phyloP scores from a whole-genome alignment of 371 early-diverging fungal genomes.

The Saksenaea vasiformis region DNA sequence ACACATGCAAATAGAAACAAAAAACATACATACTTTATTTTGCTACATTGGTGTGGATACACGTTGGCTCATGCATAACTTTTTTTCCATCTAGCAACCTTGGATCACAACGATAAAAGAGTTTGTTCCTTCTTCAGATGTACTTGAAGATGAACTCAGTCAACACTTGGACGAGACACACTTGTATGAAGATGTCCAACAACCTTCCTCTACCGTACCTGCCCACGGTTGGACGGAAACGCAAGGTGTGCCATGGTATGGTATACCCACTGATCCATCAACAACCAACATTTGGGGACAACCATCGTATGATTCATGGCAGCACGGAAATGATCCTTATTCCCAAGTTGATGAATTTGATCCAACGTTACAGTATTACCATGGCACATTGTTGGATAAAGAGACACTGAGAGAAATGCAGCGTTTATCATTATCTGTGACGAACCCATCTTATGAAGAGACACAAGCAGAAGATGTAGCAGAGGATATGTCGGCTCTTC shows the following conservation, averaged over 20 bases:
- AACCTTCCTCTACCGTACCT: background rate
- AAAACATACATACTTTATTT: background rate
- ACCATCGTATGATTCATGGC: background rate
- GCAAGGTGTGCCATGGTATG: constrained; percentile 3
- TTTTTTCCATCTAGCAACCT: background rate
- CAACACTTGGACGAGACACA: constrained; percentile 14
- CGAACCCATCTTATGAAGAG: constrained; percentile 40
- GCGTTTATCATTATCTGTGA: constrained; percentile 25
- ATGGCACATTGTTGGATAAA: constrained; percentile 38
- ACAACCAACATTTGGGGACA: constrained; percentile 13
- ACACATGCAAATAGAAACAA: background rate
- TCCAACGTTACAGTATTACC: constrained; percentile 47
- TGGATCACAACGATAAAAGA: background rate
- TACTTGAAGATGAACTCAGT: constrained; percentile 12
- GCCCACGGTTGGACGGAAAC: background rate
- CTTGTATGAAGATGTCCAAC: constrained; percentile 18
- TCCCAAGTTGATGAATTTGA: constrained; percentile 42
- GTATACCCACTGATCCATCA: background rate
- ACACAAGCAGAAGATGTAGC: constrained; percentile 38
- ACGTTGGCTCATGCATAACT: background rate
- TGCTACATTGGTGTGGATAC: background rate
- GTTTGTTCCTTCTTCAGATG: background rate
- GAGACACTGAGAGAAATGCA: constrained; percentile 44
- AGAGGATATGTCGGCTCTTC: constrained; percentile 58
- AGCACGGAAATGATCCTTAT: constrained; percentile 32